phyloP scores from a whole-genome alignment of 2,329 filamentous ascomycete genomes.

The Periconia digitata region DNA sequence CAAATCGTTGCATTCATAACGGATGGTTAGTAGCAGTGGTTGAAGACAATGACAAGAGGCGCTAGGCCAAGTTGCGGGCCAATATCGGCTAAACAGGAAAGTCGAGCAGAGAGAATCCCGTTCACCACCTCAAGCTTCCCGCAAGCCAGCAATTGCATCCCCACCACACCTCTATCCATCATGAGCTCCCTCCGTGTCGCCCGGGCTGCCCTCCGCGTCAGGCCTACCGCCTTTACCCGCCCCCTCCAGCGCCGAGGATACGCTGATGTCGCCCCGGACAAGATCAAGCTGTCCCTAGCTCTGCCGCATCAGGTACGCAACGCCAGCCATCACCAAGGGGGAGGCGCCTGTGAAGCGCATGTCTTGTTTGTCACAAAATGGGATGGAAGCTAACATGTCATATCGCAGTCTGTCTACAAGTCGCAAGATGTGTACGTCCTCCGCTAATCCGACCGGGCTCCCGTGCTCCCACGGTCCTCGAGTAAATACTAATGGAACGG shows the following conservation, averaged over 20 bases:
- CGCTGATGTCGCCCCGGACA: conserved; percentile 60
- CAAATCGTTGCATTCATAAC: neutral
- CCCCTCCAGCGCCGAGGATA: conserved; percentile 86
- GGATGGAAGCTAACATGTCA: conserved; percentile 25
- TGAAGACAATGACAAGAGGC: too few relatives aligned
- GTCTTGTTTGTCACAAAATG: neutral
- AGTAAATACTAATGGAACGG: conserved; percentile 32
- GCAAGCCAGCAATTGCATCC: conserved; percentile 43
- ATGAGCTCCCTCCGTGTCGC: conserved; percentile 97
- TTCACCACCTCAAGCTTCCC: conserved; percentile 24
- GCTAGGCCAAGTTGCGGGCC: neutral
- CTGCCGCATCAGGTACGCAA: conserved; percentile 94
- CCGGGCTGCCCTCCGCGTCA: conserved; percentile 83
- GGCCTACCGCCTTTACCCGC: conserved; percentile 71
- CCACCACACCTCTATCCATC: conserved; percentile 42
- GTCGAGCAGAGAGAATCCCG: neutral
- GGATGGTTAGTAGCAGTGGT: too few relatives aligned
- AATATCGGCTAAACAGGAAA: neutral
- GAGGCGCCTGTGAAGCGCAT: conserved; percentile 1
- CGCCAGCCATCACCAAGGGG: conserved; percentile 5
- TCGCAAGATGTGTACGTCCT: conserved; percentile 68
- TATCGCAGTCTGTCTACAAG: conserved; percentile 66
- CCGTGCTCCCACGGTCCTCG: conserved; percentile 11
- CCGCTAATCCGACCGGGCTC: conserved; percentile 29
- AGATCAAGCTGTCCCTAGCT: conserved; percentile 95